These are phyloP conservation scores for Bromus sterilis DNA, from an alignment of 176 grass and related monocot species.

Conservation along the genomic window DNA sequence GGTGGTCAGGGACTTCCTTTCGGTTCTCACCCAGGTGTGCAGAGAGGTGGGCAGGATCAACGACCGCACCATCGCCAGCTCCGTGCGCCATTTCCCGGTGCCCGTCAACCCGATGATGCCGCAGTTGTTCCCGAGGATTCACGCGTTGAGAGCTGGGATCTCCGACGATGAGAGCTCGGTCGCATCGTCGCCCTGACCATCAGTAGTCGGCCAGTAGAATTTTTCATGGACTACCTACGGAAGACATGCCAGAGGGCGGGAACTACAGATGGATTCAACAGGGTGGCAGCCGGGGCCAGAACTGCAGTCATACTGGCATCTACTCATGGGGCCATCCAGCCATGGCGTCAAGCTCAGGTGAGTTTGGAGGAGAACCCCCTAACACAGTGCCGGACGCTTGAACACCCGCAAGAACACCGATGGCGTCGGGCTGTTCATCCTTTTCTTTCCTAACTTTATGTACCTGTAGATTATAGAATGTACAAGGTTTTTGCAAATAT, in stretches of 20 bases:
- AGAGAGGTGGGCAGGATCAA: conserved; percentile 77
- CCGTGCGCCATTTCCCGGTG: conserved; percentile 72
- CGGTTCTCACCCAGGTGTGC: conserved; percentile 78
- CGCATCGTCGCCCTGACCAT: conserved; percentile 35
- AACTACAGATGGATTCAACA: neutral
- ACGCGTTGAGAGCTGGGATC: conserved; percentile 57
- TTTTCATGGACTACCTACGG: conserved; percentile 6
- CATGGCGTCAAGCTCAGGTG: neutral
- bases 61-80: conserved; percentile 60
- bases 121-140: conserved; percentile 66
- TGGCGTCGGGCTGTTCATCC: neutral
- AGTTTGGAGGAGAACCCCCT: neutral
- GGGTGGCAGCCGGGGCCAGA: neutral
- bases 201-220: conserved; percentile 14
- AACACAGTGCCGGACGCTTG: neutral
- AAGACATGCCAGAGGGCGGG: neutral
- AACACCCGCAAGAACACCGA: neutral
- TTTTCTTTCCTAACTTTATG: conserved; percentile 11
- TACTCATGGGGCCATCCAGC: neutral
- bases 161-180: conserved; percentile 83
- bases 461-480: conserved; percentile 63
- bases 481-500: conserved; percentile 61
- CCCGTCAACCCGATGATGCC: conserved; percentile 80
- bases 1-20: conserved; percentile 88
- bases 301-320: neutral